Evolutionary conservation across 169 alveolate genomes (phyloP), one percentile per base, ranked within the genome.

Genomic region (Pseudocohnilembus persalinus): DNA sequence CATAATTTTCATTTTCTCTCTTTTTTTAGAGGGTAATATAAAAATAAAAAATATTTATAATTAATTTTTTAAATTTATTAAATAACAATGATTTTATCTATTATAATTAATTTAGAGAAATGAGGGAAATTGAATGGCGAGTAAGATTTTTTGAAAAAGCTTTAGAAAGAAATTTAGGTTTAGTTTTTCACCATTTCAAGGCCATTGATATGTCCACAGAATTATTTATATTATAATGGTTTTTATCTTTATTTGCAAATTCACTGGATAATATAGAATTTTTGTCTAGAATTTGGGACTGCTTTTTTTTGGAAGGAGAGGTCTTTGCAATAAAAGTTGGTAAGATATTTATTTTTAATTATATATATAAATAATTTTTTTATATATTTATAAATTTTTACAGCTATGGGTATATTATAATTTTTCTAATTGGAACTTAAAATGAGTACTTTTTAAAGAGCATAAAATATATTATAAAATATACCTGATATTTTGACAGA

Each of bases 221-320:
- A 77, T 76, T 92, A 30, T 94, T 82, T 87, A 82, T 92, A 76
- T 85, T 84, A 77, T 93, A 92, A 49, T 92, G 95, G 97, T 73
- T 94, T 63, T 88, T 91, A 28, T 84, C 91, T 33, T 73, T 94
- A 29, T 94, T 75, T 83, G 73, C 93, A 0, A 84, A 84, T 88
- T 74, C 73, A 24, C 76, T 94, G 73, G 84, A 90, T 80, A 29
- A 68, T 49, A 4, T 49, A 6, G 84, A 89, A 34, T 84, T 92
- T 77, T 85, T 89, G 30, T 49, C 91, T 65, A 81, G 92, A 33
- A 85, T 94, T 11, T 89, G 94, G 94, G 97, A 94, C 78, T 89
- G 89, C 79, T 94, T 88, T 73, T 63, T 94, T 34, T 89, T 94
- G 31, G 93, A 87, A 82, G 97, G 97, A 20, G 97, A 94, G 65